Conservation (phyloP, 179 eudicot genomes). For the Corrigiola litoralis region DNA sequence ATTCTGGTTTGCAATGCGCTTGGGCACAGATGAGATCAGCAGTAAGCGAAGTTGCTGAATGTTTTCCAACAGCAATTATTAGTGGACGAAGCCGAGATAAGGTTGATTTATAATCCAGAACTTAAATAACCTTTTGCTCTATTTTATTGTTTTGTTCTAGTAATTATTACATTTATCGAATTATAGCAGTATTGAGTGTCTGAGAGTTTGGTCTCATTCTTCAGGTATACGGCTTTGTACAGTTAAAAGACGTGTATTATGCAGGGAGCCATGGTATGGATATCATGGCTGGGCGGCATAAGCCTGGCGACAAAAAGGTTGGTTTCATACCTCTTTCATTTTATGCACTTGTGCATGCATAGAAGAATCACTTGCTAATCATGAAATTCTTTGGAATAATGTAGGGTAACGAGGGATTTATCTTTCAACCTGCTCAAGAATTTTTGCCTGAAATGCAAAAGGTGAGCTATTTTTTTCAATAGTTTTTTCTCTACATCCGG, state of each 20-base stretch:
- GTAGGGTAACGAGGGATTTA: slow-evolving; percentile 54
- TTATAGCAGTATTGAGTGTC: not conserved
- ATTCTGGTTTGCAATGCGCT: not conserved
- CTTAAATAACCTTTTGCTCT: not conserved
- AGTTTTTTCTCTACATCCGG: not conserved
- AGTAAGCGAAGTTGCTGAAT: slow-evolving; percentile 57
- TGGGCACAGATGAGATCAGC: slow-evolving; percentile 73
- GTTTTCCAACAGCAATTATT: slow-evolving; percentile 81
- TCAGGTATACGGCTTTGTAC: slow-evolving; percentile 75
- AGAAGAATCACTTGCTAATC: not conserved
- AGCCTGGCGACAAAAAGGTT: slow-evolving; percentile 47
- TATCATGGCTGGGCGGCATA: slow-evolving; percentile 44
- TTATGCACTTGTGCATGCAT: no score
- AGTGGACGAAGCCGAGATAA: slow-evolving; percentile 87
- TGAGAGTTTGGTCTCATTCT: not conserved
- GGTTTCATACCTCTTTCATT: not conserved
- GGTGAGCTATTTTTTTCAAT: slow-evolving; percentile 33
- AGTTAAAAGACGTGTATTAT: slow-evolving; percentile 67
- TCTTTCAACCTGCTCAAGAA: slow-evolving; percentile 89
- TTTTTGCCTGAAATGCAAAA: slow-evolving; percentile 65
- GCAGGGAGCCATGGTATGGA: slow-evolving; percentile 99
- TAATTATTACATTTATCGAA: not conserved
- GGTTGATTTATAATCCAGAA: slow-evolving; percentile 32
- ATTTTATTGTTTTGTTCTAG: not conserved
- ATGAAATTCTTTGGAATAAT: not conserved